A percentile compares a stretch with the other conserved stretches of the same genome.
Evolutionary conservation across 768 basidiomycete species (phyloP).

Genomic region (Termitomyces sp.): DNA sequence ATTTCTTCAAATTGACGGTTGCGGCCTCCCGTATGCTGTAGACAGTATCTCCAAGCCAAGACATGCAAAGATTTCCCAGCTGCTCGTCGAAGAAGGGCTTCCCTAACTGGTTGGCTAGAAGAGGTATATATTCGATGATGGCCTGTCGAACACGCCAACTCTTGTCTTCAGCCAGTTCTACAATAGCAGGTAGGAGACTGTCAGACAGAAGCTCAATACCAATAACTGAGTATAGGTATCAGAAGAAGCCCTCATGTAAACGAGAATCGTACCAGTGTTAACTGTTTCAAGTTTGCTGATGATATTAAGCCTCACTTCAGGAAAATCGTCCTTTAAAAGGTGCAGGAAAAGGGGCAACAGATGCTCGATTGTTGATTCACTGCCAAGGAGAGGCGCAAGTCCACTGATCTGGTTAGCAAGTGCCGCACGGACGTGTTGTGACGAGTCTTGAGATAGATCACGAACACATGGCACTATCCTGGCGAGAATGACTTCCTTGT

Average conservation of each 20-base stretch:
- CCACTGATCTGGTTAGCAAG: conserved; percentile 96
- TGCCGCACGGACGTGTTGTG: conserved; percentile 96
- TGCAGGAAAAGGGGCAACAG: conserved; percentile 96
- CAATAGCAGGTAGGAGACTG: conserved; percentile 94
- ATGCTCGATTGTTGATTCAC: conserved; percentile 93
- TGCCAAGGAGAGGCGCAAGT: conserved; percentile 90
- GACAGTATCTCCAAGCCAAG: conserved; percentile 97
- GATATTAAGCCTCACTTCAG: conserved; percentile 95
- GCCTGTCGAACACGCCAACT: conserved; percentile 99
- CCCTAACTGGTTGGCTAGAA: conserved; percentile 96
- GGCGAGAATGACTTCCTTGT: conserved; percentile 90
- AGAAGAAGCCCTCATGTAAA: conserved; percentile 16
- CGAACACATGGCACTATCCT: conserved; percentile 94
- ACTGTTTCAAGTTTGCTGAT: conserved; percentile 98
- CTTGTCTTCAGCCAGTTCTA: conserved; percentile 98
- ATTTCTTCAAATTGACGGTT: conserved; percentile 91
- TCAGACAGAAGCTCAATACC: conserved; percentile 94
- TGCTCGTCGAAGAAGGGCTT: conserved; percentile 98
- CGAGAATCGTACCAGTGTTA: conserved; percentile 70
- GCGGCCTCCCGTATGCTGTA: conserved; percentile 99
- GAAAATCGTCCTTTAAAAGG: conserved; percentile 97
- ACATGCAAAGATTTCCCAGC: conserved; percentile 96
- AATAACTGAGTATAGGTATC: conserved; percentile 64
- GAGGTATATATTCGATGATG: conserved; percentile 99
- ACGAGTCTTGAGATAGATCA: conserved; percentile 89